Base-by-base conservation (phyloP, 805 yeast species). In the Zygoascus tannicola region DNA sequence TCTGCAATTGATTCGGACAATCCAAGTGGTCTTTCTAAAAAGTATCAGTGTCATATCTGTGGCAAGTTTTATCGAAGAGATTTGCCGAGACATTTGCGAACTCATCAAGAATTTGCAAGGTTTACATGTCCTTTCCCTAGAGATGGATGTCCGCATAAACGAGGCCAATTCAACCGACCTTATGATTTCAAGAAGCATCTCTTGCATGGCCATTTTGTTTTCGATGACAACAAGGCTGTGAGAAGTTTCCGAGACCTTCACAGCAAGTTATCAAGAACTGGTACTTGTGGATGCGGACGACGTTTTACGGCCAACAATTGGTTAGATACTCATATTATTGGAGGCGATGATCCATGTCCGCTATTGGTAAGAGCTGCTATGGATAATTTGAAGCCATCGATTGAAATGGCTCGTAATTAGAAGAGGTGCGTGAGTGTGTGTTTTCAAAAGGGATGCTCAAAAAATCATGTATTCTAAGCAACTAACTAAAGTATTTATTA, bases 151-250 rank as follows among this genome's bases (percentile, higher is more conserved):
- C 60, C 69, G 2, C 84, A 78, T 56, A 76, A 71, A 53, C 68
- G 78, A 12, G 79, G 82, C 22, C 74, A 67, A 53, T 79, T 79
- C 63, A 79, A 79, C 60, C 64, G 85, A 40, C 81, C 81, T 4
- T 79, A 79, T 56, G 85, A 79, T 56, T 77, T 66, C 65, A 79
- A 79, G 55, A 79, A 79, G 54, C 85, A 79, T 55, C 58, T 79
- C 43, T 60, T 79, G 34, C 80, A 78, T 55, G 65, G 71, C 42
- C 85, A 79, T 51, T 79, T 79, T 55, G 57, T 56, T 38, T 78
- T 77, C 55, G 79, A 75, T 50, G 66, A 74, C 45, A 51, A 52
- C 12, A 63, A 65, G 3, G 55, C 60, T 32, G 68, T 69, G 8
- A 68, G 69, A 41, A 64, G 66, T 35, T 58, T 68, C 44, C 74